Evolutionary conservation across 345 rosid species (phyloP).

Genomic region (Acer saccharum): DNA sequence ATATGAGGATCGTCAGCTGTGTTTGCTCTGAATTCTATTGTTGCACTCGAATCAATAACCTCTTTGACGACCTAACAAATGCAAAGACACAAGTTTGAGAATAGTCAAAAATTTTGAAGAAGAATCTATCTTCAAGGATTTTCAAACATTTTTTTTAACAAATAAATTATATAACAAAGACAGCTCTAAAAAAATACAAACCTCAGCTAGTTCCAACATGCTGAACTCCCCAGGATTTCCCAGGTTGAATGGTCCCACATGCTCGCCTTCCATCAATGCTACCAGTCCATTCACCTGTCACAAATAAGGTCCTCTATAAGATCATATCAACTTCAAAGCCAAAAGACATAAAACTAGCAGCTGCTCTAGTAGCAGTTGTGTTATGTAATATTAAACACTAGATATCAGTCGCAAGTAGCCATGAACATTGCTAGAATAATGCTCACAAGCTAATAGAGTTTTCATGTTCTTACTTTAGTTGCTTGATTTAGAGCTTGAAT

Average conservation of each 20-base stretch:
- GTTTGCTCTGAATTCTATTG: conserved; percentile 82
- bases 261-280: conserved; percentile 92
- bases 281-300: conserved; percentile 87
- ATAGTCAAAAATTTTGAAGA: neutral
- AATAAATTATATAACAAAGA: neutral
- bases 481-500: neutral
- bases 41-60: conserved; percentile 91
- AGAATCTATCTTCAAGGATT: neutral
- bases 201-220: conserved; percentile 98
- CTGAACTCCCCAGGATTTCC: conserved; percentile 99
- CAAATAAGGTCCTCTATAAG: neutral
- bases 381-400: neutral
- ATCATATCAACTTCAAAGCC: neutral
- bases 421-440: neutral
- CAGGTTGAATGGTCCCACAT: conserved; percentile 91
- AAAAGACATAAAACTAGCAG: neutral
- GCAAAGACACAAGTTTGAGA: neutral
- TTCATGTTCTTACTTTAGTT: neutral
- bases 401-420: neutral
- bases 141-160: neutral
- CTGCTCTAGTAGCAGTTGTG: neutral
- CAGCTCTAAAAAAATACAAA: conserved; percentile 31
- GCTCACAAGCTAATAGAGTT: neutral
- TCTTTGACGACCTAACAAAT: conserved; percentile 74
- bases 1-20: conserved; percentile 97